phyloP scores from a whole-genome alignment of 148 eudicot species.

The Vaccinium vitisidaea region DNA sequence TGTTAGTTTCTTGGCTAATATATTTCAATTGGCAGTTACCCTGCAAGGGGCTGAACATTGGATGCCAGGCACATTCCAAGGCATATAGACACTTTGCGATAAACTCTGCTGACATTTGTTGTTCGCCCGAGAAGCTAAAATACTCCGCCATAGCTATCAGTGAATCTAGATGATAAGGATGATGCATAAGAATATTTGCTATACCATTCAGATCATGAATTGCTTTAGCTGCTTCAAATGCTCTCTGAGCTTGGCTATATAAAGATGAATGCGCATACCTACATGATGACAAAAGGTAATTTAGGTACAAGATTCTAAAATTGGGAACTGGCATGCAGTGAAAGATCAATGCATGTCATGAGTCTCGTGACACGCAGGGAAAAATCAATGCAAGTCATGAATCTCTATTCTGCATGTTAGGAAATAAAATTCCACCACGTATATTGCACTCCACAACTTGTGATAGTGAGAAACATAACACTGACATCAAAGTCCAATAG shows the following conservation, averaged over 20 bases:
- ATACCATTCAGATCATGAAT: constrained; percentile 89
- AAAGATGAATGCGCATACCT: constrained; percentile 78
- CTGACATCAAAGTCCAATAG: not conserved
- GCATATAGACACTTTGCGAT: constrained; percentile 78
- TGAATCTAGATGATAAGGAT: constrained; percentile 90
- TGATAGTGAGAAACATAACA: not conserved
- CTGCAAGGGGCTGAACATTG: constrained; percentile 73
- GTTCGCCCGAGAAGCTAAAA: constrained; percentile 86
- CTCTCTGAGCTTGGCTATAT: constrained; percentile 68
- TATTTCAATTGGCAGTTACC: constrained; percentile 70
- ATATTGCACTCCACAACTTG: not conserved
- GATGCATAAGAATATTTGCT: constrained; percentile 62
- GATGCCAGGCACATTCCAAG: constrained; percentile 97
- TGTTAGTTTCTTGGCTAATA: constrained; percentile 61
- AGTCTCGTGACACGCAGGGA: not conserved
- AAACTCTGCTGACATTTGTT: constrained; percentile 79
- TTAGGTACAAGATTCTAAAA: not conserved
- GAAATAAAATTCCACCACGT: not conserved
- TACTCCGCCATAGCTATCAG: constrained; percentile 78
- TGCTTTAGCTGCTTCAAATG: constrained; percentile 83
- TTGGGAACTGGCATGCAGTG: not conserved
- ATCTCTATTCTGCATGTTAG: not conserved
- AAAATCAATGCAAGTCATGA: too few species aligned
- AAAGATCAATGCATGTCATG: not conserved
- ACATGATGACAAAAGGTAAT: constrained; percentile 22